A percentile compares a stretch with the other conserved stretches of the same genome.
Conservation (phyloP, 139 green algal species). For the Picochlorum sp. region DNA sequence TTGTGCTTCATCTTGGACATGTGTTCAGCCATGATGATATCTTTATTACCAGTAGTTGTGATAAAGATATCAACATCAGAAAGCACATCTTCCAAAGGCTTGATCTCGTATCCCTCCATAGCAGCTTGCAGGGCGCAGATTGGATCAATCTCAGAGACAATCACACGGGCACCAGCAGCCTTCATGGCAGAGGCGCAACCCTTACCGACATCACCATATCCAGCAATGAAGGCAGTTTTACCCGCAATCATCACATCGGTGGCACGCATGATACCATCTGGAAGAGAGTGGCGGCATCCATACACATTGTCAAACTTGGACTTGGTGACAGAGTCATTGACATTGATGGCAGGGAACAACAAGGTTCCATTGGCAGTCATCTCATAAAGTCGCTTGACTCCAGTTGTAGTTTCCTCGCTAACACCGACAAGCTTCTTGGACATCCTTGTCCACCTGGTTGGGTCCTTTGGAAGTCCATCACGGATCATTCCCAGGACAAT, state of each 20-base stretch:
- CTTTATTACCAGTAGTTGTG: slow-evolving; percentile 76
- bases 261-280: slow-evolving; percentile 98
- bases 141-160: slow-evolving; percentile 97
- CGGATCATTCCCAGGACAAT: slow-evolving; percentile 92
- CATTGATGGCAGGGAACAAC: slow-evolving; percentile 99
- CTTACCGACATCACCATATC: slow-evolving; percentile 99
- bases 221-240: slow-evolving; percentile 63
- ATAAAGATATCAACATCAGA: slow-evolving; percentile 92
- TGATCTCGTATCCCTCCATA: slow-evolving; percentile 92
- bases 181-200: slow-evolving; percentile 93
- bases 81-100: slow-evolving; percentile 78
- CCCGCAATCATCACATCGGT: slow-evolving; percentile 95
- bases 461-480: slow-evolving; percentile 35
- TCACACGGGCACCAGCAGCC: slow-evolving; percentile 75
- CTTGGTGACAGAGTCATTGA: slow-evolving; percentile 99
- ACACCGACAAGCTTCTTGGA: slow-evolving; percentile 78
- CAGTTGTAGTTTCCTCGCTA: slow-evolving; percentile 98
- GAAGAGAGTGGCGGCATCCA: slow-evolving; percentile 97
- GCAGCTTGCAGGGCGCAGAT: slow-evolving; percentile 92
- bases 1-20: slow-evolving; percentile 99
- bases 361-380: slow-evolving; percentile 76
- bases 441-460: slow-evolving; percentile 65
- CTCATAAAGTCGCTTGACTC: slow-evolving; percentile 99
- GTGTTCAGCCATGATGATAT: slow-evolving; percentile 94
- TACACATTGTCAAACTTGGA: slow-evolving; percentile 99